A percentile compares a stretch with the other conserved stretches of the same genome.
phyloP scores from a whole-genome alignment of 1,284 basidiomycete genomes.

The Marasmius fiardii region DNA sequence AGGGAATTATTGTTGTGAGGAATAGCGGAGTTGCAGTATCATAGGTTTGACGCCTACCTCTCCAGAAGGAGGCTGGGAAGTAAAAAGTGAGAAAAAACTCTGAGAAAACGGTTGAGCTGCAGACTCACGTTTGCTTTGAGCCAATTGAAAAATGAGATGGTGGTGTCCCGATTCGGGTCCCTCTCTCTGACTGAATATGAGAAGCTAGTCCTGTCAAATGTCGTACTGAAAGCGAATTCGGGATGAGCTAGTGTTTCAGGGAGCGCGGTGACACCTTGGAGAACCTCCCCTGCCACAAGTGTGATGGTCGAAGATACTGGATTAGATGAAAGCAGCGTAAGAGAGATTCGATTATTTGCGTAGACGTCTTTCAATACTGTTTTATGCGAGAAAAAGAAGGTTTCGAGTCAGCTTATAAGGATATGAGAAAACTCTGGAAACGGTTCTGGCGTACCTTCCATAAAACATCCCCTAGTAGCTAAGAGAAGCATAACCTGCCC shows the following conservation, averaged over 20 bases:
- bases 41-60: no score
- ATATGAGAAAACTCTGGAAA: no score
- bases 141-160: background rate
- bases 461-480: background rate
- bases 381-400: no score
- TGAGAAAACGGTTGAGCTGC: no score
- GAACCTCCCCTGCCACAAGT: background rate
- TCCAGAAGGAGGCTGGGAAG: no score
- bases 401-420: no score
- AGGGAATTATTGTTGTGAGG: no score
- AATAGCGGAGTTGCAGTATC: no score
- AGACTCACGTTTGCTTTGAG: background rate
- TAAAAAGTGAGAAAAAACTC: no score
- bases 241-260: background rate
- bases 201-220: background rate
- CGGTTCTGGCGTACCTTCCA: no score
- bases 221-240: background rate
- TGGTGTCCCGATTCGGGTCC: no score
- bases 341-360: background rate
- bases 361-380: background rate
- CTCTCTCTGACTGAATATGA: background rate
- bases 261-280: background rate
- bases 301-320: background rate
- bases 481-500: background rate
- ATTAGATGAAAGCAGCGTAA: background rate